Evolutionary conservation across 306 rosid species (phyloP).

Genomic region (Prosopis cineraria): DNA sequence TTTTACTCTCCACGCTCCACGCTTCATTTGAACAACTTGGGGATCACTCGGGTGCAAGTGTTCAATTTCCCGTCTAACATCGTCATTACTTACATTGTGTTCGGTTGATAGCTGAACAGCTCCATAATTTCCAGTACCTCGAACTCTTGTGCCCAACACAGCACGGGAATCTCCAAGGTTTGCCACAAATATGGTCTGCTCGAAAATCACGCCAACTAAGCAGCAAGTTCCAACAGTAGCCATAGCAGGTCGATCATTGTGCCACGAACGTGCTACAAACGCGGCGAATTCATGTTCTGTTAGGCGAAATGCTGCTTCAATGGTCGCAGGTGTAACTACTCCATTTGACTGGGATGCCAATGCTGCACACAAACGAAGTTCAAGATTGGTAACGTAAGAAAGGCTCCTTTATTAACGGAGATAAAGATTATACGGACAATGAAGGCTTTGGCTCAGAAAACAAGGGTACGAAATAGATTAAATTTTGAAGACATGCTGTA

Average conservation of each 20-base stretch:
- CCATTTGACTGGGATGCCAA: conserved; percentile 55
- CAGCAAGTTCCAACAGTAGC: conserved; percentile 81
- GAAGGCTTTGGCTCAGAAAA: conserved; percentile 16
- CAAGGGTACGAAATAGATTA: neutral
- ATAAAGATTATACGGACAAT: no score
- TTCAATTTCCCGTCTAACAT: conserved; percentile 61
- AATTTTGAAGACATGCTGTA: conserved; percentile 10
- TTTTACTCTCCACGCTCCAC: conserved; percentile 88
- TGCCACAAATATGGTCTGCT: conserved; percentile 72
- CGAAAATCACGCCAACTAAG: conserved; percentile 74
- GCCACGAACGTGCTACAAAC: conserved; percentile 64
- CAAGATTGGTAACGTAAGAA: conserved; percentile 57
- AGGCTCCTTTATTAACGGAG: conserved; percentile 36
- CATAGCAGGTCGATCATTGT: conserved; percentile 52
- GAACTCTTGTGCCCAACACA: conserved; percentile 80
- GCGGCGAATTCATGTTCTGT: conserved; percentile 74
- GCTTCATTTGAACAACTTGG: conserved; percentile 68
- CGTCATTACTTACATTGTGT: conserved; percentile 77
- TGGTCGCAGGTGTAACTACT: conserved; percentile 56
- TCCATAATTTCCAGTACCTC: conserved; percentile 65
- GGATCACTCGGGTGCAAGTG: conserved; percentile 73
- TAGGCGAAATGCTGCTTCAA: conserved; percentile 54
- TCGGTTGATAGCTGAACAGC: conserved; percentile 76
- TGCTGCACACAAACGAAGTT: conserved; percentile 60
- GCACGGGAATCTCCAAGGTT: conserved; percentile 82